Conservation (phyloP, 75 land plant species). For the Larix kaempferi region DNA sequence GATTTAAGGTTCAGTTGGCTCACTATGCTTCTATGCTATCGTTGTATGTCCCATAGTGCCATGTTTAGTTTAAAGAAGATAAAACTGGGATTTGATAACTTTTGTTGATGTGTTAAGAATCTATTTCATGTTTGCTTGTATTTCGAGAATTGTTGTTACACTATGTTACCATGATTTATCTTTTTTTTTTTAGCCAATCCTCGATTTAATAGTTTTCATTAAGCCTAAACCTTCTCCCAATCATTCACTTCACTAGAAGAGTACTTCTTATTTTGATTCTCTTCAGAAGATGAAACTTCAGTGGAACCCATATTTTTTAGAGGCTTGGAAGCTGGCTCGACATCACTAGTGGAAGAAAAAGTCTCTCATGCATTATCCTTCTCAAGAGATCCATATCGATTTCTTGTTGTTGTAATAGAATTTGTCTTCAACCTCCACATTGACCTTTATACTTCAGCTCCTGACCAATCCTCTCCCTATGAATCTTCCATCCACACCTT, state of each 20-base stretch:
- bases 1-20: too few species aligned
- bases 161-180: too few species aligned
- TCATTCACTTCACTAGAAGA: conserved; percentile 39
- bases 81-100: too few species aligned
- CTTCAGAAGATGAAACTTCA: not conserved
- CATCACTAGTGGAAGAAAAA: conserved; percentile 1
- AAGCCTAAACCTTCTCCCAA: conserved; percentile 80
- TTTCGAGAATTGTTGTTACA: too few species aligned
- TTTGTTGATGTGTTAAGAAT: too few species aligned
- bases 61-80: too few species aligned
- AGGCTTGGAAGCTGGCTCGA: not conserved
- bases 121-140: too few species aligned
- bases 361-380: conserved; percentile 10
- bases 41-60: too few species aligned
- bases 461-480: conserved; percentile 50
- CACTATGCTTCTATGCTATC: too few species aligned
- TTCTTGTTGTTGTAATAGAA: conserved; percentile 43
- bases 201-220: too few species aligned
- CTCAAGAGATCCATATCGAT: conserved; percentile 67
- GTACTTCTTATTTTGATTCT: conserved; percentile 3
- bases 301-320: not conserved
- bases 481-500: conserved; percentile 60
- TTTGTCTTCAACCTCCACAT: conserved; percentile 45
- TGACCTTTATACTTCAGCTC: conserved; percentile 14
- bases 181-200: too few species aligned